Percentiles rank a stretch among this genome's conserved stretches.
These are phyloP conservation scores for Amanita pseudoporphyria DNA, from an alignment of 768 basidiomycete species.

Conservation along the genomic window DNA sequence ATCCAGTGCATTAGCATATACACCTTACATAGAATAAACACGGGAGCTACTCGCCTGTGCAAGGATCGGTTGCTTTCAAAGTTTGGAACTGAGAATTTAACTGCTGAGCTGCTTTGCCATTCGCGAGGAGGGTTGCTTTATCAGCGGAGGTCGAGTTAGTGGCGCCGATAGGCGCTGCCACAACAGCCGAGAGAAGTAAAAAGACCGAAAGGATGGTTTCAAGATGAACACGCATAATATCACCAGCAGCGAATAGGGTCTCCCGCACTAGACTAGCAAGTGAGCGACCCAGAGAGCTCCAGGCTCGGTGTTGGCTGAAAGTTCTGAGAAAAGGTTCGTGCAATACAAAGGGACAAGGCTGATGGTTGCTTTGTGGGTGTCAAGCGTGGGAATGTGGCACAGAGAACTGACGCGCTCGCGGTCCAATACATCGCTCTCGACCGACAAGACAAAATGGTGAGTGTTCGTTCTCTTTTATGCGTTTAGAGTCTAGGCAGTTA, in stretches of 20 bases:
- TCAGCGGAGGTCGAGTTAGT: slow-evolving; percentile 29
- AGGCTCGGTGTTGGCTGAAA: not conserved
- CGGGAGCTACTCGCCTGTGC: slow-evolving; percentile 31
- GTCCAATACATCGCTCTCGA: slow-evolving; percentile 29
- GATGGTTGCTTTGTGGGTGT: slow-evolving; percentile 11
- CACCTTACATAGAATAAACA: slow-evolving; percentile 11
- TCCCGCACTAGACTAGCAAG: not conserved
- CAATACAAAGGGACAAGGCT: too few relatives aligned
- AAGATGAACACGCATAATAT: not conserved
- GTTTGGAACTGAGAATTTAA: slow-evolving; percentile 38
- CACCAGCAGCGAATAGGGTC: too few relatives aligned
- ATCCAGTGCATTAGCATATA: not conserved
- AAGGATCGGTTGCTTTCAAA: slow-evolving; percentile 31
- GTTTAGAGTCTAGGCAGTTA: not conserved
- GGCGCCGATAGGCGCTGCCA: slow-evolving; percentile 16
- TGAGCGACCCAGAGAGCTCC: not conserved
- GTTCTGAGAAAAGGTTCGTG: not conserved
- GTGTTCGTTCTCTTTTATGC: slow-evolving; percentile 11
- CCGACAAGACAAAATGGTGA: slow-evolving; percentile 33
- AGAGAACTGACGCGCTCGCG: slow-evolving; percentile 15
- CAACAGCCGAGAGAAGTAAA: slow-evolving; percentile 13
- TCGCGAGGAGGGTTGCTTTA: slow-evolving; percentile 32
- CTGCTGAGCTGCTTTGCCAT: slow-evolving; percentile 40
- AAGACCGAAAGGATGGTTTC: slow-evolving; percentile 7
- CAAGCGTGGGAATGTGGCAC: slow-evolving; percentile 20